These are phyloP conservation scores for Magnusiomyces suaveolens DNA, from an alignment of 1,139 yeast genomes.

Conservation along the genomic window DNA sequence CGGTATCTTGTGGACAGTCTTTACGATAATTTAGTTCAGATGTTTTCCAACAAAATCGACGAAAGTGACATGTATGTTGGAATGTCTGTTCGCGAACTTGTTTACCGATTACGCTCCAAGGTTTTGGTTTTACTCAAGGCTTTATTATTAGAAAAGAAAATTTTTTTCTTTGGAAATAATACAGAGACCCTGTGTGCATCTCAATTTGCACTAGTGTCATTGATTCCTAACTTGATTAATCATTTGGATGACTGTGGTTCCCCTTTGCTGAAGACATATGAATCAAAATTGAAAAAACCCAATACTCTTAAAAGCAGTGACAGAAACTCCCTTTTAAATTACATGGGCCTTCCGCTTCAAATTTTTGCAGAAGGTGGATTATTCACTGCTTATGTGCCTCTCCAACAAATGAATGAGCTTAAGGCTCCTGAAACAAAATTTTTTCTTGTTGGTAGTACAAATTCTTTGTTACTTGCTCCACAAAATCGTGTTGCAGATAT, in stretches of 20 bases:
- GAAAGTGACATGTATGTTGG: slow-evolving; percentile 66
- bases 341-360: slow-evolving; percentile 82
- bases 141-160: slow-evolving; percentile 59
- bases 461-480: slow-evolving; percentile 65
- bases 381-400: slow-evolving; percentile 85
- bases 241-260: slow-evolving; percentile 72
- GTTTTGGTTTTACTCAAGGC: slow-evolving; percentile 68
- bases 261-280: slow-evolving; percentile 55
- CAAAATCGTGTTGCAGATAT: slow-evolving; percentile 50
- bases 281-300: slow-evolving; percentile 46
- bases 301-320: slow-evolving; percentile 71
- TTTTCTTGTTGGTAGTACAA: slow-evolving; percentile 81
- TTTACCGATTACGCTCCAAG: slow-evolving; percentile 50
- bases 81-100: slow-evolving; percentile 56
- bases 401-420: slow-evolving; percentile 79
- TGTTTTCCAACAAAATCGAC: slow-evolving; percentile 33
- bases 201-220: slow-evolving; percentile 54
- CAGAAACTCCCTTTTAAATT: slow-evolving; percentile 62
- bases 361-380: slow-evolving; percentile 78
- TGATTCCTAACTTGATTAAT: slow-evolving; percentile 68
- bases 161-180: slow-evolving; percentile 65
- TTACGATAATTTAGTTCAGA: slow-evolving; percentile 56
- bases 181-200: slow-evolving; percentile 71
- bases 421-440: slow-evolving; percentile 47
- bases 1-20: slow-evolving; percentile 56